These are phyloP conservation scores for Parastagonospora avenae DNA, from an alignment of 2,329 filamentous ascomycete species.

Conservation along the genomic window DNA sequence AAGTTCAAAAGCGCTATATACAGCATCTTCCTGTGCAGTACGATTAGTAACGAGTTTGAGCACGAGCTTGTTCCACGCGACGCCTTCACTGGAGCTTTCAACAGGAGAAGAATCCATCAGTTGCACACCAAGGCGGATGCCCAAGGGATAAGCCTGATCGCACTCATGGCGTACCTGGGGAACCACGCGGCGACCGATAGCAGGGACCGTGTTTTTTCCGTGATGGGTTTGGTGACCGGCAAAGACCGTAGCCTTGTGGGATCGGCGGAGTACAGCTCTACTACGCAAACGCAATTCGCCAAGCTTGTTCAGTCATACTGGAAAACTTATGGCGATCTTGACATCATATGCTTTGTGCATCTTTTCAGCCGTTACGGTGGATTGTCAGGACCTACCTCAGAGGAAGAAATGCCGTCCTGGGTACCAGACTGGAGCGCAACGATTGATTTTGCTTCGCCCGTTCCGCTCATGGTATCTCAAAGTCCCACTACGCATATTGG, in stretches of 20 bases:
- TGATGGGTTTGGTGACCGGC: constrained; percentile 32
- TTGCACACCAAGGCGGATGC: constrained; percentile 21
- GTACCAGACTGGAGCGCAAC: constrained; percentile 28
- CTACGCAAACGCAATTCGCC: constrained; percentile 24
- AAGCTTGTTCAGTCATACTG: constrained; percentile 37
- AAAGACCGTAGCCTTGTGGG: constrained; percentile 30
- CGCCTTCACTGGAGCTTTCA: constrained; percentile 36
- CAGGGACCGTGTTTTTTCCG: constrained; percentile 37
- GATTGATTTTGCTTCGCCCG: constrained; percentile 35
- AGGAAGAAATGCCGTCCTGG: constrained; percentile 29
- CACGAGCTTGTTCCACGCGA: constrained; percentile 30
- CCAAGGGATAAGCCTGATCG: constrained; percentile 27
- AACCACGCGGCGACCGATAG: constrained; percentile 35
- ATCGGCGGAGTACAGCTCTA: constrained; percentile 27
- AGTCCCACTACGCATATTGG: constrained; percentile 34
- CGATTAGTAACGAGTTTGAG: constrained; percentile 25
- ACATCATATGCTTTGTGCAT: constrained; percentile 40
- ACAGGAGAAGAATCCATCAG: constrained; percentile 36
- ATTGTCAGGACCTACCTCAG: constrained; percentile 11
- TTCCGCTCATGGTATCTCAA: constrained; percentile 42
- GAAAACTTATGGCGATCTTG: constrained; percentile 25
- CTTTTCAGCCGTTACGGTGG: constrained; percentile 31
- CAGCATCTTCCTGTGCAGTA: constrained; percentile 34
- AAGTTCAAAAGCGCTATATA: constrained; percentile 38
- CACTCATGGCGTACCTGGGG: constrained; percentile 36